Conservation (phyloP, 2,329 filamentous ascomycete species). For the Aspergillus cejpii region DNA sequence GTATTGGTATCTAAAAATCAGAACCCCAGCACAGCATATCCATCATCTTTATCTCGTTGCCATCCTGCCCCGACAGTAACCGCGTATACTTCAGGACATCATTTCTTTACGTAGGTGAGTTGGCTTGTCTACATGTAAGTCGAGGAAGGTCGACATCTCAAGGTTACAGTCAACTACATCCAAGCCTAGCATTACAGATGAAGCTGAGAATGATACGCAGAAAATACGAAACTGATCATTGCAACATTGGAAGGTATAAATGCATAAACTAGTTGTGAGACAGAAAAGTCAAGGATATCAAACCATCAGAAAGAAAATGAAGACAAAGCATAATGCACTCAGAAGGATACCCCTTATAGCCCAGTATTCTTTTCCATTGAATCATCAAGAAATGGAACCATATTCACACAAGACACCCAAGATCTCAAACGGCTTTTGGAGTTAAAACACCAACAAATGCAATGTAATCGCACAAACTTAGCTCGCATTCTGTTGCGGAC, state of each 20-base stretch:
- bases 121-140: too few relatives aligned
- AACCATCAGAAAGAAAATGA: background rate
- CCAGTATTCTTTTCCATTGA: background rate
- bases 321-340: background rate
- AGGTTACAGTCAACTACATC: too few relatives aligned
- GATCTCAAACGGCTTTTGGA: background rate
- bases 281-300: background rate
- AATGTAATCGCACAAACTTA: slow-evolving; percentile 5
- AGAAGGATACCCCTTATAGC: background rate
- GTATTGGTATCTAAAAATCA: slow-evolving; percentile 11
- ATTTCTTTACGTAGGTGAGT: too few relatives aligned
- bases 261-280: background rate
- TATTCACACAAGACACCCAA: background rate
- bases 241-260: background rate
- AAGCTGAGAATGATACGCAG: background rate
- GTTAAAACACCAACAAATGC: slow-evolving; percentile 15
- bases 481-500: slow-evolving; percentile 16
- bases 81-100: too few relatives aligned
- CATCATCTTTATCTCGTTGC: background rate
- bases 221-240: background rate
- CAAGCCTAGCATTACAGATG: too few relatives aligned
- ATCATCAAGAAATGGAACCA: background rate
- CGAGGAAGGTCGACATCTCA: too few relatives aligned
- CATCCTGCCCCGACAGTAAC: background rate
- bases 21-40: slow-evolving; percentile 11